These are phyloP conservation scores for Nigrospora oryzae DNA, from an alignment of 2,329 filamentous ascomycete genomes.

Conservation along the genomic window DNA sequence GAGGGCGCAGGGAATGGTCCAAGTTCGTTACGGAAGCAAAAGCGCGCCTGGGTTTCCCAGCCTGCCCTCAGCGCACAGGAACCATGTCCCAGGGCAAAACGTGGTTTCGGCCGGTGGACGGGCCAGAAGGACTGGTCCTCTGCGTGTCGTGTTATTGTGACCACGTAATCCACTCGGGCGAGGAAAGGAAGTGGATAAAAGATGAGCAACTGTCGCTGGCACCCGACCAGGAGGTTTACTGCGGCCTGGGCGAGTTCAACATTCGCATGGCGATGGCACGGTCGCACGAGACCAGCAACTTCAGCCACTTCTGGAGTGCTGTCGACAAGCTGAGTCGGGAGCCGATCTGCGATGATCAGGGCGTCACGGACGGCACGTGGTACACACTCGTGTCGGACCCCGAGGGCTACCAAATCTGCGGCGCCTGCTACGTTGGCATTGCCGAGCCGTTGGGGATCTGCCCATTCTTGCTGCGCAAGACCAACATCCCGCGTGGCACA, in stretches of 20 bases:
- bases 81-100: conserved; percentile 12
- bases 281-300: conserved; percentile 19
- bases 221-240: conserved; percentile 9
- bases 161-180: conserved; percentile 19
- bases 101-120: conserved; percentile 22
- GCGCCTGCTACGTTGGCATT: conserved; percentile 23
- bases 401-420: conserved; percentile 24
- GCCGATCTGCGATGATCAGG: conserved; percentile 19
- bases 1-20: conserved; percentile 18
- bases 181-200: conserved; percentile 15
- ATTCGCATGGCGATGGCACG: conserved; percentile 19
- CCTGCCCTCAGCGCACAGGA: conserved; percentile 15
- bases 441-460: conserved; percentile 20
- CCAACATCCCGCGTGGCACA: conserved; percentile 5
- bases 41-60: conserved; percentile 13
- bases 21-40: conserved; percentile 22
- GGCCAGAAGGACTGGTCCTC: conserved; percentile 17
- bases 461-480: conserved; percentile 18
- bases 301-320: conserved; percentile 23
- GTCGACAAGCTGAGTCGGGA: conserved; percentile 15
- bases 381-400: conserved; percentile 23
- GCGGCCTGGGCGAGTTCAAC: conserved; percentile 21
- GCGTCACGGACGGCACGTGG: conserved; percentile 21
- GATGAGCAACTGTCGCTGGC: conserved; percentile 7
- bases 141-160: conserved; percentile 29